Conservation (phyloP, 805 yeast genomes). For the Torulaspora delbrueckii region DNA sequence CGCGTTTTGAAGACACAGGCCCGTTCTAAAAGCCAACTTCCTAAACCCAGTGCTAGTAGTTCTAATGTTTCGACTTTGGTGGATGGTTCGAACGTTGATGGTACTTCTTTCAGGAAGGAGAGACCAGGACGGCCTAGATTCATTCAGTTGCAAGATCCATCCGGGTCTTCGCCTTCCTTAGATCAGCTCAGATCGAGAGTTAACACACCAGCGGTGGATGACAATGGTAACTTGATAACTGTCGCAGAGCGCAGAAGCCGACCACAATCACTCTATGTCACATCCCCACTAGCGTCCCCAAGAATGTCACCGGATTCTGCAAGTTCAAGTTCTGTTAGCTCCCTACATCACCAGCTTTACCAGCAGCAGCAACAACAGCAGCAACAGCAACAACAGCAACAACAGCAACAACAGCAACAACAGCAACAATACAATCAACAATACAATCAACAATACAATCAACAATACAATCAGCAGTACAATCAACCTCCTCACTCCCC, state of each 20-base stretch:
- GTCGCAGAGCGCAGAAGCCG: conserved; percentile 25
- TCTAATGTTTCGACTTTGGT: conserved; percentile 2
- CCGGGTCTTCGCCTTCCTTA: conserved; percentile 9
- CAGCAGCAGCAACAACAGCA: conserved; percentile 5
- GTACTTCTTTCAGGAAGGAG: conserved; percentile 8
- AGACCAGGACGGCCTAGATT: conserved; percentile 26
- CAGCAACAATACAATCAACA: conserved; percentile 11
- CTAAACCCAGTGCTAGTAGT: conserved; percentile 6
- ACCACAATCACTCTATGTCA: conserved; percentile 6
- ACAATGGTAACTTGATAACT: conserved; percentile 35
- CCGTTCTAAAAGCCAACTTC: conserved; percentile 4
- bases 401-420: conserved; percentile 3
- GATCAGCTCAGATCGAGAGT: conserved; percentile 22
- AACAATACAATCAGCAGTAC: conserved; percentile 1
- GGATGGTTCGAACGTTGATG: conserved; percentile 4
- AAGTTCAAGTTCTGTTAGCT: conserved; percentile 12
- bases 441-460: conserved; percentile 2
- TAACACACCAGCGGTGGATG: conserved; percentile 37
- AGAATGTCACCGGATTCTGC: conserved; percentile 8
- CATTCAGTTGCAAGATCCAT: conserved; percentile 23
- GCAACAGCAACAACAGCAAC: conserved; percentile 1
- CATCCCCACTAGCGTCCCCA: conserved; percentile 11
- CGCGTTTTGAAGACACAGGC: conserved; percentile 26
- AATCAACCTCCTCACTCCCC: background rate
- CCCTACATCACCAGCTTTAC: conserved; percentile 4